phyloP scores from a whole-genome alignment of 192 early-diverging fungal genomes.

The Irineochytrium annulatum region DNA sequence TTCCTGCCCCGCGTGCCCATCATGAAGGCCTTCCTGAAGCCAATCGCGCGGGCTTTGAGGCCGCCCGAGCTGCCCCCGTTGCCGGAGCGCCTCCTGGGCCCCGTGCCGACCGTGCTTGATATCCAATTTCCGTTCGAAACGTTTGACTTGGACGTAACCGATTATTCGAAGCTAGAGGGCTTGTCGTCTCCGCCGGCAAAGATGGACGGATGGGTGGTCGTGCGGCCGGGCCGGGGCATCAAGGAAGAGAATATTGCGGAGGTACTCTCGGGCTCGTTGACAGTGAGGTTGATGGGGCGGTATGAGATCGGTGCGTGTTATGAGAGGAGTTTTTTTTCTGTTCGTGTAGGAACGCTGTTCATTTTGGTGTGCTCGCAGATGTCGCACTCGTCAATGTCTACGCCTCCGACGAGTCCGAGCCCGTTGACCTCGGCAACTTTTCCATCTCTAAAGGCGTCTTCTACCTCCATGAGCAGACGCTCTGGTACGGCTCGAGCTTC shows the following conservation, averaged over 20 bases:
- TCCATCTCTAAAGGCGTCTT: background rate
- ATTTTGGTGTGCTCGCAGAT: background rate
- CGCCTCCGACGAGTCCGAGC: background rate
- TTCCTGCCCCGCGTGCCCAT: too few relatives aligned
- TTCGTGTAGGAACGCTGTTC: background rate
- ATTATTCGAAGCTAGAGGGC: background rate
- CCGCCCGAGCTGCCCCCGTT: too few relatives aligned
- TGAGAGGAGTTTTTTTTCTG: background rate
- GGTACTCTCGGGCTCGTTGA: constrained; percentile 17
- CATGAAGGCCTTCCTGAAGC: too few relatives aligned
- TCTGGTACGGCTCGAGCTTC: constrained; percentile 2
- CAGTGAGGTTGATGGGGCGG: background rate
- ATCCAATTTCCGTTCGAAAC: background rate
- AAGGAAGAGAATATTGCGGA: constrained; percentile 3
- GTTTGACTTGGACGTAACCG: background rate
- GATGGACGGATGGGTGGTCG: background rate
- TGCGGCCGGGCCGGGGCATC: background rate
- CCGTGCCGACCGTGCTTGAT: background rate
- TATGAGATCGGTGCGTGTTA: constrained; percentile 3
- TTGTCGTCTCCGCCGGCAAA: background rate
- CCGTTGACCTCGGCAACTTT: constrained; percentile 2
- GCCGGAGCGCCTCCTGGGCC: too few relatives aligned
- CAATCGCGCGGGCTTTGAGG: too few relatives aligned
- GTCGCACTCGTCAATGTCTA: background rate
- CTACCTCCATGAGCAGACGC: constrained; percentile 4